These are phyloP conservation scores for Calonectria montana DNA, from an alignment of 2,329 filamentous ascomycete genomes.

Conservation along the genomic window DNA sequence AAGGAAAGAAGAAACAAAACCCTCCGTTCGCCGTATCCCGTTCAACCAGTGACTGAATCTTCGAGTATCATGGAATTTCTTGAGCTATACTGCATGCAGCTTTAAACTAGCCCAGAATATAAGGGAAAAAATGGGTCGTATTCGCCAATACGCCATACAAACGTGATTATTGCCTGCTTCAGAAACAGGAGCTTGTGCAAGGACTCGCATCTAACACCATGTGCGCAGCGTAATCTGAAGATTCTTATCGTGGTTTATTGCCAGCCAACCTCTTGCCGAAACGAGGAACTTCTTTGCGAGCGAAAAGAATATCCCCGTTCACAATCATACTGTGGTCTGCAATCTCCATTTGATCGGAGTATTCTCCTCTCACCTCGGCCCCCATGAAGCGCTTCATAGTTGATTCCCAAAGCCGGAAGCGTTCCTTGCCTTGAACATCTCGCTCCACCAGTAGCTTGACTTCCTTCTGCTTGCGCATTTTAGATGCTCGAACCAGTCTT, in stretches of 20 bases:
- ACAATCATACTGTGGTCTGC: slow-evolving; percentile 75
- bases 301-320: slow-evolving; percentile 65
- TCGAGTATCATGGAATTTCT: not conserved
- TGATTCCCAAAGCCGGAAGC: slow-evolving; percentile 70
- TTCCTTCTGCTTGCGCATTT: slow-evolving; percentile 74
- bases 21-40: not conserved
- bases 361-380: slow-evolving; percentile 43
- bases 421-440: slow-evolving; percentile 63
- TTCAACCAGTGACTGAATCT: not conserved
- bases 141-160: not conserved
- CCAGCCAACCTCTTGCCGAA: slow-evolving; percentile 53
- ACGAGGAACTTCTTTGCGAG: slow-evolving; percentile 65
- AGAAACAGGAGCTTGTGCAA: not conserved
- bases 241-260: slow-evolving; percentile 35
- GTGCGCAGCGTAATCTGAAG: not conserved
- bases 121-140: too few relatives aligned
- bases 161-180: not conserved
- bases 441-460: slow-evolving; percentile 67
- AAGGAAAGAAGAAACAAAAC: not conserved
- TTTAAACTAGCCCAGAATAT: not conserved
- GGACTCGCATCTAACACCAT: not conserved
- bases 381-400: slow-evolving; percentile 68
- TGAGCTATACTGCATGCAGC: not conserved
- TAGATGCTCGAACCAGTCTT: slow-evolving; percentile 69
- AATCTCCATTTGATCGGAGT: slow-evolving; percentile 60